Conservation (phyloP, 2,329 filamentous ascomycete genomes). For the Fusarium vanettenii region DNA sequence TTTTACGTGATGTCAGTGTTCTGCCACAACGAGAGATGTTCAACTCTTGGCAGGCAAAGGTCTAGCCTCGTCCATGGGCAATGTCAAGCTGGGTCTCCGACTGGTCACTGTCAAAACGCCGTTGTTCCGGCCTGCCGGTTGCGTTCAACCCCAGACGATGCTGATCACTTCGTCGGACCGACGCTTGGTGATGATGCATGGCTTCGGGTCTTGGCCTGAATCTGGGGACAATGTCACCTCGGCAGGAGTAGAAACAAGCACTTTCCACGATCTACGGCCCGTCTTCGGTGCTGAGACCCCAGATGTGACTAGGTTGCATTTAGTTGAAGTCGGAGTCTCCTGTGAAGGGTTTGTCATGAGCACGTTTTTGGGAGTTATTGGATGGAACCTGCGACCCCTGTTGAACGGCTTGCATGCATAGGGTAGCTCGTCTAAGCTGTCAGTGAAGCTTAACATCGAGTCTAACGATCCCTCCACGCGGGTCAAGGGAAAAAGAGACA, state of each 20-base stretch:
- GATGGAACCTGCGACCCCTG: neutral
- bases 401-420: neutral
- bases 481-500: neutral
- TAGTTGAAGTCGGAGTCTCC: constrained; percentile 14
- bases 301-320: constrained; percentile 25
- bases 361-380: neutral
- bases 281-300: constrained; percentile 29
- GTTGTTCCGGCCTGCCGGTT: neutral
- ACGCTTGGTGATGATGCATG: constrained; percentile 1
- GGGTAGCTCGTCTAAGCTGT: neutral
- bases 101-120: neutral
- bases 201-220: constrained; percentile 12
- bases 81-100: neutral
- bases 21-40: neutral
- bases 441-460: neutral
- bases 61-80: constrained; percentile 2
- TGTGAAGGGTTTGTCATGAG: constrained; percentile 4
- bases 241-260: constrained; percentile 1
- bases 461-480: neutral
- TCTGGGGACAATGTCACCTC: constrained; percentile 11
- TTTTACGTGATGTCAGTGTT: neutral
- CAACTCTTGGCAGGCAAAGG: neutral
- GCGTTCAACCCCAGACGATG: neutral
- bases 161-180: neutral
- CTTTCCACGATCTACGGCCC: constrained; percentile 24